These are phyloP conservation scores for Colletotrichum sp. DNA, from an alignment of 2,329 filamentous ascomycete genomes.

Conservation along the genomic window DNA sequence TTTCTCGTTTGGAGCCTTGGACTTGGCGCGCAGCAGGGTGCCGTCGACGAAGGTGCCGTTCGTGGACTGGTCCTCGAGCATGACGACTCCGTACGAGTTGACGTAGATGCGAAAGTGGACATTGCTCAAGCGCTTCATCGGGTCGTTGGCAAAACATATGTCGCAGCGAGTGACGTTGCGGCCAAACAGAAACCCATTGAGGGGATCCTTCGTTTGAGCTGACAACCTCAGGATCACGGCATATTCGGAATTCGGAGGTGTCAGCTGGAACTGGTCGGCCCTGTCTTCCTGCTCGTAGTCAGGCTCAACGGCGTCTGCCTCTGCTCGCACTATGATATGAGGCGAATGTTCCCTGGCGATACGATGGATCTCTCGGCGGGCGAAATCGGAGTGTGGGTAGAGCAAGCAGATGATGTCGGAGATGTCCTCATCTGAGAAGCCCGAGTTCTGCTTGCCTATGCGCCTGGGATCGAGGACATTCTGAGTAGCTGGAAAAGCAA, in stretches of 20 bases:
- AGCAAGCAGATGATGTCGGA: slow-evolving; percentile 90
- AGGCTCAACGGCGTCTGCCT: slow-evolving; percentile 54
- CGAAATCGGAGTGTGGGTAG: slow-evolving; percentile 76
- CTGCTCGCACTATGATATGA: slow-evolving; percentile 54
- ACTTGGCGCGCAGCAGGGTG: slow-evolving; percentile 59
- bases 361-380: slow-evolving; percentile 70
- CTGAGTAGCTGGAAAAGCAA: slow-evolving; percentile 68
- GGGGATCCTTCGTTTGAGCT: slow-evolving; percentile 69
- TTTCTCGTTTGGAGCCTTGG: slow-evolving; percentile 38
- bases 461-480: slow-evolving; percentile 81
- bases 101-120: slow-evolving; percentile 95
- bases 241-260: slow-evolving; percentile 56
- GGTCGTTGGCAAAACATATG: slow-evolving; percentile 69
- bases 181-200: slow-evolving; percentile 84
- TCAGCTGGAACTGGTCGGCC: slow-evolving; percentile 54
- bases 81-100: slow-evolving; percentile 83
- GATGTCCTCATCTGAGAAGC: slow-evolving; percentile 81
- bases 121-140: slow-evolving; percentile 81
- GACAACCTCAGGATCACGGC: slow-evolving; percentile 86
- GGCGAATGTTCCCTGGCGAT: slow-evolving; percentile 53
- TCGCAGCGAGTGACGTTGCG: slow-evolving; percentile 77
- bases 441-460: slow-evolving; percentile 79
- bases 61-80: slow-evolving; percentile 94
- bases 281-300: slow-evolving; percentile 58
- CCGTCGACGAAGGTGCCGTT: slow-evolving; percentile 92